A percentile compares a stretch with the other conserved stretches of the same genome.
Conservation (phyloP, 2,329 filamentous ascomycete genomes). For the Venturiaceae sp. region DNA sequence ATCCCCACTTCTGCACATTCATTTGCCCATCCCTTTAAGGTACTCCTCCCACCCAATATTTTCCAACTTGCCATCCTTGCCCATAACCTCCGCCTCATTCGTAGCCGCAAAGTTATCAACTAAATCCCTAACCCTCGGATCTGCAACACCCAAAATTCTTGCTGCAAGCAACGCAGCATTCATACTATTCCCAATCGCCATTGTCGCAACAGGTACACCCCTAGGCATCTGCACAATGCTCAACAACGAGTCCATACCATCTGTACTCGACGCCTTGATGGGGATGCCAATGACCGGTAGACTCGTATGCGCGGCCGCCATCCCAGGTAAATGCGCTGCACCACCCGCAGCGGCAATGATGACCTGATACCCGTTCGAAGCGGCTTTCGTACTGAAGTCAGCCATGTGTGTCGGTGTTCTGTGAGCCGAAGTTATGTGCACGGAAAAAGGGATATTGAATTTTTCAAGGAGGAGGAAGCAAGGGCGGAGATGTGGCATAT, state of each 20-base stretch:
- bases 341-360: conserved; percentile 41
- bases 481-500: conserved; percentile 57
- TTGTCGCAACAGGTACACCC: conserved; percentile 32
- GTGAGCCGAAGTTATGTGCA: conserved; percentile 67
- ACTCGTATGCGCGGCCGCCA: conserved; percentile 39
- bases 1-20: too few species aligned
- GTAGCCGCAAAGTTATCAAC: conserved; percentile 41
- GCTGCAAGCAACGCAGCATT: conserved; percentile 38
- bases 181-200: conserved; percentile 35
- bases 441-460: conserved; percentile 64
- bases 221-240: conserved; percentile 43
- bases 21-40: too few species aligned
- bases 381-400: conserved; percentile 30
- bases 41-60: conserved; percentile 7
- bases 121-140: conserved; percentile 41
- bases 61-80: conserved; percentile 8
- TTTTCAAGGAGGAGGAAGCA: conserved; percentile 57
- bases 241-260: conserved; percentile 40
- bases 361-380: conserved; percentile 26
- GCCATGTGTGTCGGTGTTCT: conserved; percentile 40
- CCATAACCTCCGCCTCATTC: conserved; percentile 4
- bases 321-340: conserved; percentile 41
- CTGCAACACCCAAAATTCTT: conserved; percentile 33
- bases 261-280: conserved; percentile 38
- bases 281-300: conserved; percentile 42